Conservation (phyloP, 2,329 filamentous ascomycete species). For the Cytospora leucostoma region DNA sequence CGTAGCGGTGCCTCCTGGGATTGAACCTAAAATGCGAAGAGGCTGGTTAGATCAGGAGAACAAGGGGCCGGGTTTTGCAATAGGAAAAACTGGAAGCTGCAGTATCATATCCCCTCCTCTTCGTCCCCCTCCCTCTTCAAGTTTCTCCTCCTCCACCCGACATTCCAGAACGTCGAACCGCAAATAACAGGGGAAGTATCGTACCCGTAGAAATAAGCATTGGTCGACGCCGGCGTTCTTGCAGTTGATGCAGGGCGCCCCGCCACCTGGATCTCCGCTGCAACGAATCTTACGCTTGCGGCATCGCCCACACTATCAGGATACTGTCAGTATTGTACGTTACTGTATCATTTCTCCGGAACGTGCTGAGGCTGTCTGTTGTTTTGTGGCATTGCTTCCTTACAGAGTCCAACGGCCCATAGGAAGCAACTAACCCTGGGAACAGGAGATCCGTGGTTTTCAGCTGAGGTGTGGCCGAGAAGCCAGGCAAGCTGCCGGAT, state of each 20-base stretch:
- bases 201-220: constrained; percentile 81
- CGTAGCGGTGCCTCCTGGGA: constrained; percentile 42
- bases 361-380: constrained; percentile 1
- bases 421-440: not conserved
- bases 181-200: constrained; percentile 11
- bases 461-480: not conserved
- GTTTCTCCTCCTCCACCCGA: too few species aligned
- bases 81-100: not conserved
- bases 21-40: constrained; percentile 37
- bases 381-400: constrained; percentile 5
- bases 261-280: constrained; percentile 78
- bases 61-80: not conserved
- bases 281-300: constrained; percentile 94
- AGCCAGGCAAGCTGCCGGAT: not conserved
- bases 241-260: constrained; percentile 82
- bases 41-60: constrained; percentile 13
- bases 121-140: too few species aligned
- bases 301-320: constrained; percentile 76
- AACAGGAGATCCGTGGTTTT: not conserved
- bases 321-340: constrained; percentile 11
- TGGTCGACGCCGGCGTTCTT: constrained; percentile 68
- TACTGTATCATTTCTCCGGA: constrained; percentile 5
- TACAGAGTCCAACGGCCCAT: not conserved
- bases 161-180: not conserved
- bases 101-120: not conserved